phyloP scores from a whole-genome alignment of 495 filamentous ascomycete species.

The Eremomyces bilateralis region DNA sequence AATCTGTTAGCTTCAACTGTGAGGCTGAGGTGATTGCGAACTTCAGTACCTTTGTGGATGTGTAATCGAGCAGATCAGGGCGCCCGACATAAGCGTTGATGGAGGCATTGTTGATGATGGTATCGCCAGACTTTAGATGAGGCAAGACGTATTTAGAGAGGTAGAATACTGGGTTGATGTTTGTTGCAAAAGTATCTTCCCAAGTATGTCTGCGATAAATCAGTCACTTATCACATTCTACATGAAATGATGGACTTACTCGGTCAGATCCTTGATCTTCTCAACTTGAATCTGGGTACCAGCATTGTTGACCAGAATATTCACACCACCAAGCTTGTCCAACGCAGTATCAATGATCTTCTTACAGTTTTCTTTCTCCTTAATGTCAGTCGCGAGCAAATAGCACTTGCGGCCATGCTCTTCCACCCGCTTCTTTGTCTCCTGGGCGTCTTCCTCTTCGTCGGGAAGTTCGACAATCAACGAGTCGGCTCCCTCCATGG shows the following conservation, averaged over 20 bases:
- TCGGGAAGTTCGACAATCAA: constrained; percentile 55
- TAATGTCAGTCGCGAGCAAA: constrained; percentile 38
- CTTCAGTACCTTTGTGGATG: too few species aligned
- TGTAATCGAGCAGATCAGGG: constrained; percentile 70
- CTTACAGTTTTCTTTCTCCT: constrained; percentile 40
- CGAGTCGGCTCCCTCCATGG: constrained; percentile 62
- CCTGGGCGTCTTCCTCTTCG: constrained; percentile 55
- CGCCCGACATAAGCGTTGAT: constrained; percentile 70
- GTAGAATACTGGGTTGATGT: constrained; percentile 23
- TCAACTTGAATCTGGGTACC: constrained; percentile 52
- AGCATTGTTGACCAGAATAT: constrained; percentile 68
- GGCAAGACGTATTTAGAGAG: constrained; percentile 56
- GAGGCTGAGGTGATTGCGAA: too few species aligned
- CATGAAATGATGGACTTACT: constrained; percentile 36
- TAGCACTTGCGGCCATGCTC: constrained; percentile 39
- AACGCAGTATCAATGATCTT: constrained; percentile 44
- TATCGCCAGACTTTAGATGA: constrained; percentile 53
- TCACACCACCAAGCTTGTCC: constrained; percentile 39
- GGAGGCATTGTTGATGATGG: constrained; percentile 68
- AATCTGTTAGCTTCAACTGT: too few species aligned
- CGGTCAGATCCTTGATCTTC: constrained; percentile 49
- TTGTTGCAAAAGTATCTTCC: constrained; percentile 27
- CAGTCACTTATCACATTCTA: too few species aligned
- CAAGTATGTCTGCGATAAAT: constrained; percentile 53
- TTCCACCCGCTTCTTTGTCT: constrained; percentile 49